phyloP scores from a whole-genome alignment of 148 eudicot genomes.

The Silene latifolia region DNA sequence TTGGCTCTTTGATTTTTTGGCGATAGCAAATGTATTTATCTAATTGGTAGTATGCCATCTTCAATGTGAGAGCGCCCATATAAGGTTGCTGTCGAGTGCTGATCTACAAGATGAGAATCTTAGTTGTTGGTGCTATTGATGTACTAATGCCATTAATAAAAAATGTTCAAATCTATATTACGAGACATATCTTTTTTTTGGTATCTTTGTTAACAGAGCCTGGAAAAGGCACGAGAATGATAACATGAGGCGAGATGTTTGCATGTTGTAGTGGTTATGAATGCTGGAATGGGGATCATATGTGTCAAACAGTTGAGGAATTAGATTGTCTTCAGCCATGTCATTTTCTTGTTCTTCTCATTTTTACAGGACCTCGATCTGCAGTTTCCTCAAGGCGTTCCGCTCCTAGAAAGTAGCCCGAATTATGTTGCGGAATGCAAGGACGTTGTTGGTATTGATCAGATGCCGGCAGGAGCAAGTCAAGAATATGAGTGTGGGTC shows the following conservation, averaged over 20 bases:
- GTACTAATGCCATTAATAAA: too few species aligned
- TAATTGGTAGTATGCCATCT: background rate
- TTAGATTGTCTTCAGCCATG: background rate
- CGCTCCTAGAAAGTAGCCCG: conserved; percentile 36
- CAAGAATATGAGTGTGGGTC: conserved; percentile 27
- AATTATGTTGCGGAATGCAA: conserved; percentile 30
- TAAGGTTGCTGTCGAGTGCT: too few species aligned
- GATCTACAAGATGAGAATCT: too few species aligned
- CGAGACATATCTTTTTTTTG: background rate
- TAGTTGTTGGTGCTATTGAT: too few species aligned
- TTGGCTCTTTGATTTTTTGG: background rate
- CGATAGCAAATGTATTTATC: too few species aligned
- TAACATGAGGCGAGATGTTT: background rate
- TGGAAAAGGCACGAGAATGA: background rate
- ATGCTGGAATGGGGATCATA: background rate
- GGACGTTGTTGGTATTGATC: conserved; percentile 28
- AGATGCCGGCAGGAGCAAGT: conserved; percentile 23
- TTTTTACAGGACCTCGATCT: conserved; percentile 46
- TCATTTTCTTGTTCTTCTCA: conserved; percentile 1
- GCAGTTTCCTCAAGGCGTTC: conserved; percentile 8
- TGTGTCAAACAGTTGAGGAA: background rate
- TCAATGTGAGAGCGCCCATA: background rate
- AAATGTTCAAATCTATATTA: background rate
- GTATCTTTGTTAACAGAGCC: background rate
- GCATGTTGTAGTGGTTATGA: background rate